phyloP scores from a whole-genome alignment of 257 asterid species.

The Solanum pinnatisectum region DNA sequence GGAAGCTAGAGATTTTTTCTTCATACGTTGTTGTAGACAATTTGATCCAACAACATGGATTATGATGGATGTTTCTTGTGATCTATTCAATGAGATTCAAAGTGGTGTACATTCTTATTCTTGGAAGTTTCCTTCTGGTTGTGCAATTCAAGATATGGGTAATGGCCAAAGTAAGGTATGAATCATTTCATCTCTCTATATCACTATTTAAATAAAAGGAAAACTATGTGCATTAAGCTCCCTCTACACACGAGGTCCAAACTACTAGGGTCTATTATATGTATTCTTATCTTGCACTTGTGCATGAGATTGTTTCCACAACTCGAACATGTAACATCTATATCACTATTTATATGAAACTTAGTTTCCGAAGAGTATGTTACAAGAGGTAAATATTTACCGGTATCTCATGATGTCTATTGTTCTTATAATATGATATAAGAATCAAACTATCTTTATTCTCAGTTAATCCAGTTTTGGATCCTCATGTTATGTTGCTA shows the following conservation, averaged over 20 bases:
- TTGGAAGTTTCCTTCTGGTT: conserved; percentile 75
- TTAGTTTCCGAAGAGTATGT: neutral
- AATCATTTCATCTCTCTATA: neutral
- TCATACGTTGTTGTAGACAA: conserved; percentile 48
- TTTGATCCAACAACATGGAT: conserved; percentile 42
- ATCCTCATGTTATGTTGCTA: neutral
- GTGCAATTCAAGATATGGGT: conserved; percentile 48
- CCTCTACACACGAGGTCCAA: rapidly evolving
- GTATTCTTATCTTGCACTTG: rapidly evolving
- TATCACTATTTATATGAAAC: neutral
- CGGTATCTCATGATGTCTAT: neutral
- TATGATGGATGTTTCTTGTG: conserved; percentile 53
- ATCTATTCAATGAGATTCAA: conserved; percentile 24
- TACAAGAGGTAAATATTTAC: neutral
- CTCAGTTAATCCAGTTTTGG: neutral
- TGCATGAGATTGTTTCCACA: neutral
- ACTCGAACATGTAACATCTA: neutral
- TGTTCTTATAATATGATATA: neutral
- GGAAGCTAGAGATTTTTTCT: conserved; percentile 52
- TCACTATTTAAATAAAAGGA: neutral
- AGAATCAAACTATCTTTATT: neutral
- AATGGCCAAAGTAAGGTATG: conserved; percentile 52
- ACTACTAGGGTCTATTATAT: neutral
- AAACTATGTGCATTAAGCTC: neutral
- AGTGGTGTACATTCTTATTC: conserved; percentile 26